Evolutionary conservation across 305 asterid species (phyloP), one percentile per base, ranked within the genome.

Genomic region (Fraxinus floribunda): DNA sequence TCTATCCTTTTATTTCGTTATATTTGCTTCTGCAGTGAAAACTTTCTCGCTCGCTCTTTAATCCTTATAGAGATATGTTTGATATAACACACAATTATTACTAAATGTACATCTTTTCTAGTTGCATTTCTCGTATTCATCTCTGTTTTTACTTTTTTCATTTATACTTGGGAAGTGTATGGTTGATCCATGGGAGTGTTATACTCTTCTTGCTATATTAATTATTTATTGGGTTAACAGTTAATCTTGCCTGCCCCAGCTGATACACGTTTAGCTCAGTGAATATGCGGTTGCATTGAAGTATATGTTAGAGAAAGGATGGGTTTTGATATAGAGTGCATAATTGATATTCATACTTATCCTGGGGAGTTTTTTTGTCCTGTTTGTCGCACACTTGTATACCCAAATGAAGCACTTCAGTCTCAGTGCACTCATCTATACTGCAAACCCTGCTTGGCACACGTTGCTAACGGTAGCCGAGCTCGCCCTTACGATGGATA

Each of bases 361-460:
- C 99, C 97, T 15, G 97, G 97, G 83, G 97, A 94, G 84, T 95
- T 93, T 83, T 95, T 95, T 68, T 95, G 99, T 81, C 98, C 99
- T 16, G 95, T 95, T 83, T 95, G 99, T 85, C 96, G 99, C 32
- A 95, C 99, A 16, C 98, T 95, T 46, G 94, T 94, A n/a, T 92
- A 91, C 87, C 99, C 98, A 38, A 89, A 84, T 66, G 99, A 95
- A 85, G 98, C 99, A 73, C 85, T 92, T 83, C 97, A 94, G 88
- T 83, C 97, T 5, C 97, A 90, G 49, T 95, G 99, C 88, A 89
- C 97, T 82, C 99, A 95, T 90, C 89, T 95, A 24, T 95, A 93
- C 86, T 95, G 99, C 90, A 94, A 95, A 85, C 94, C 55, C n/a
- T 44, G 55, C n/a, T 44, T 44, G 16, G 55, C 55, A 11, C 92